Percentiles rank a stretch among this genome's conserved stretches.
These are phyloP conservation scores for Xerocomus cyaneibrunnescens DNA, from an alignment of 1,284 basidiomycete genomes.

Conservation along the genomic window DNA sequence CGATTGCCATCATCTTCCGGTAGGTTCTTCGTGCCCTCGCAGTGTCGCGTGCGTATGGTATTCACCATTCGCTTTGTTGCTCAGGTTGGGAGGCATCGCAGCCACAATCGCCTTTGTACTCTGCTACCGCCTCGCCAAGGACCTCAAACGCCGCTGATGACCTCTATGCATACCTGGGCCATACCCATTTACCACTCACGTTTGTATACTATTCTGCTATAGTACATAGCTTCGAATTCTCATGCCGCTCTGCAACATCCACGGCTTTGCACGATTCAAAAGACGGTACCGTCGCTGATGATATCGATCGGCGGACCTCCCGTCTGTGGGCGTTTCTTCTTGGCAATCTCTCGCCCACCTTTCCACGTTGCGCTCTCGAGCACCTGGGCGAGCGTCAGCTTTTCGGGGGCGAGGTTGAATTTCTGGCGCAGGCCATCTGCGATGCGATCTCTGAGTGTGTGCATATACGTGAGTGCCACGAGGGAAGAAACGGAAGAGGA, in stretches of 20 bases:
- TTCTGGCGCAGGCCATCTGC: conserved; percentile 67
- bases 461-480: background rate
- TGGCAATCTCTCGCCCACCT: conserved; percentile 89
- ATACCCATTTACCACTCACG: background rate
- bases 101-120: conserved; percentile 69
- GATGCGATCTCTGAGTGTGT: conserved; percentile 67
- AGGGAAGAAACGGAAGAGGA: background rate
- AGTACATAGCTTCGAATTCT: background rate
- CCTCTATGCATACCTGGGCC: background rate
- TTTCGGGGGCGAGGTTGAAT: conserved; percentile 44
- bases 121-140: conserved; percentile 62
- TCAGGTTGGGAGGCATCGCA: conserved; percentile 68
- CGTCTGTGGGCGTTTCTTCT: conserved; percentile 66
- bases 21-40: too few relatives aligned
- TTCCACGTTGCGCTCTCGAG: conserved; percentile 96
- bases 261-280: conserved; percentile 39
- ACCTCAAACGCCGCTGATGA: conserved; percentile 49
- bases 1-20: conserved; percentile 79
- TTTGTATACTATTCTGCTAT: background rate
- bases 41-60: too few relatives aligned
- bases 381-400: conserved; percentile 80
- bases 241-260: too few relatives aligned
- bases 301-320: conserved; percentile 89
- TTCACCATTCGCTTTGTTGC: too few relatives aligned
- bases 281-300: conserved; percentile 83